These are phyloP conservation scores for Macrolepiota albuminosa DNA, from an alignment of 768 basidiomycete species.

Conservation along the genomic window DNA sequence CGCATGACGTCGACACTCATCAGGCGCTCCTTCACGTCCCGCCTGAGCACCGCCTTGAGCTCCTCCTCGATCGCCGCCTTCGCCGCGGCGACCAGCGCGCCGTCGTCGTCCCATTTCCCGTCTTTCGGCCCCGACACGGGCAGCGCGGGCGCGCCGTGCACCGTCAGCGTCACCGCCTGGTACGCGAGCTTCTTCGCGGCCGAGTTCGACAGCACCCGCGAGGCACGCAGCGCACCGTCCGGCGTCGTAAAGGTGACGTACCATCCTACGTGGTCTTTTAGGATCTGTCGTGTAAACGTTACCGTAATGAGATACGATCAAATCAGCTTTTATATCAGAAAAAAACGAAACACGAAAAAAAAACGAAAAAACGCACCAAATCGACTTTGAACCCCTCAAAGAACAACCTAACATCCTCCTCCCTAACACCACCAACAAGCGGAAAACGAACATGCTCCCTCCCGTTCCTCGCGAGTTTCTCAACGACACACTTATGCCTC, in stretches of 20 bases:
- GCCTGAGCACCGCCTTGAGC: not conserved
- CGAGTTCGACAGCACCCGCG: constrained; percentile 50
- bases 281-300: constrained; percentile 39
- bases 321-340: not conserved
- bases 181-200: constrained; percentile 50
- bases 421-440: constrained; percentile 36
- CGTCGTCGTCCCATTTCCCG: constrained; percentile 46
- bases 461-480: constrained; percentile 56
- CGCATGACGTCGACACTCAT: constrained; percentile 54
- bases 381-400: constrained; percentile 71
- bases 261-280: constrained; percentile 67
- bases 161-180: constrained; percentile 53
- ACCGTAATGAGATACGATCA: too few relatives aligned
- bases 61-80: not conserved
- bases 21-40: constrained; percentile 29
- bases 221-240: constrained; percentile 62
- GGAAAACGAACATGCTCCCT: constrained; percentile 61
- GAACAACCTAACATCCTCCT: constrained; percentile 65
- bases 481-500: constrained; percentile 36
- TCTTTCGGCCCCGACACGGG: constrained; percentile 29
- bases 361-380: constrained; percentile 44
- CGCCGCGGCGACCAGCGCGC: constrained; percentile 40
- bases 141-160: constrained; percentile 38
- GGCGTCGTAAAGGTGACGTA: constrained; percentile 75
- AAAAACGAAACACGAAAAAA: constrained; percentile 1